Evolutionary conservation across 179 eudicot genomes (phyloP).

Genomic region (Heliamphora pulchella): DNA sequence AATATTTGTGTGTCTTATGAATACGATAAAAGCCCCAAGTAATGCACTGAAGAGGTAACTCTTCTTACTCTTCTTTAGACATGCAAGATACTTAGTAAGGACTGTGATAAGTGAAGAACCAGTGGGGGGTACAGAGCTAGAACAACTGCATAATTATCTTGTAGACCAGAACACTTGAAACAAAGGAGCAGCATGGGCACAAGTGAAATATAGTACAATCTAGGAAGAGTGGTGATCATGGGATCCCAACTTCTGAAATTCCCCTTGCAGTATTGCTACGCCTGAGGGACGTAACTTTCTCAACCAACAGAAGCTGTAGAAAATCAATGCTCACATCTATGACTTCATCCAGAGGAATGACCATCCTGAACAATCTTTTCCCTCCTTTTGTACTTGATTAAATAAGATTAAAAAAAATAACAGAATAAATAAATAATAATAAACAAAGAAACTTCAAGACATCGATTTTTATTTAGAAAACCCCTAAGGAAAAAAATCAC

Average conservation of each 20-base stretch:
- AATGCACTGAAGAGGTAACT: conserved; percentile 48
- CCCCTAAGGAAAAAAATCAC: too few relatives aligned
- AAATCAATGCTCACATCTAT: too few relatives aligned
- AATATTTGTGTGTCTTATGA: conserved; percentile 82
- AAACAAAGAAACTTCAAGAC: too few relatives aligned
- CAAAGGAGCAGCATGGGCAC: conserved; percentile 92
- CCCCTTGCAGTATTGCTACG: conserved; percentile 74
- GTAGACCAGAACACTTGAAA: conserved; percentile 72
- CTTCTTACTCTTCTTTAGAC: conserved; percentile 44
- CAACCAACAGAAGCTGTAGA: too few relatives aligned
- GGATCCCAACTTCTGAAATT: conserved; percentile 91
- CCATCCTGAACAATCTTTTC: too few relatives aligned
- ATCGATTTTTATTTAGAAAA: too few relatives aligned
- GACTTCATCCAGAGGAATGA: too few relatives aligned
- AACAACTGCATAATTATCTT: conserved; percentile 59
- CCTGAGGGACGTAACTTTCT: conserved; percentile 90
- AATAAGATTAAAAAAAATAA: too few relatives aligned
- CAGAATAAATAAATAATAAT: too few relatives aligned
- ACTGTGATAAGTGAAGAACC: conserved; percentile 82
- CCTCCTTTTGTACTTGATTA: too few relatives aligned
- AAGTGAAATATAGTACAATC: conserved; percentile 90
- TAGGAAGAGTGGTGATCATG: conserved; percentile 98
- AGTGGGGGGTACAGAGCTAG: conserved; percentile 82
- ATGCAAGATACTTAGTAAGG: conserved; percentile 59
- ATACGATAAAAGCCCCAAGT: conserved; percentile 70